Conservation (phyloP, 2,329 filamentous ascomycete genomes). For the Stagonosporopsis rhizophila region DNA sequence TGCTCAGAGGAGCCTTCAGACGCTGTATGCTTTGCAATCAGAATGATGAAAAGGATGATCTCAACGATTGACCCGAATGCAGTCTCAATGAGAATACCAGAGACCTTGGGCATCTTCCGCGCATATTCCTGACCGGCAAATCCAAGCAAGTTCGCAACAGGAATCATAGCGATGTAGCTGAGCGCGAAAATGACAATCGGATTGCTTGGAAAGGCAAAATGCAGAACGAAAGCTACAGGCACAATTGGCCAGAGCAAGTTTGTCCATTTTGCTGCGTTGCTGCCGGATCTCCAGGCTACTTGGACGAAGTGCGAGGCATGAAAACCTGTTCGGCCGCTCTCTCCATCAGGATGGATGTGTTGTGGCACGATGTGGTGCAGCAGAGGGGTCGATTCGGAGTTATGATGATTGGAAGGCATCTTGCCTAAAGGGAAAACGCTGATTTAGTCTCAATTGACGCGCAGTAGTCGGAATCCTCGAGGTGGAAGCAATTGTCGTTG, state of each 20-base stretch:
- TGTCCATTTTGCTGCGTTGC: conserved; percentile 67
- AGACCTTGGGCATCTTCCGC: conserved; percentile 76
- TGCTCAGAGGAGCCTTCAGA: conserved; percentile 52
- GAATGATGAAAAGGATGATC: conserved; percentile 79
- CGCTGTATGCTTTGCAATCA: conserved; percentile 61
- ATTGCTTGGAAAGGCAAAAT: conserved; percentile 60
- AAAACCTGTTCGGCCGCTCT: conserved; percentile 72
- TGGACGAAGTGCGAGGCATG: conserved; percentile 67
- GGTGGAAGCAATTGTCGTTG: background rate
- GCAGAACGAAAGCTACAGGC: conserved; percentile 70
- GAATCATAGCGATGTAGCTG: conserved; percentile 78
- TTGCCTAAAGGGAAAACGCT: background rate
- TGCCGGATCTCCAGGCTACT: conserved; percentile 70
- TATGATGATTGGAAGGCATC: conserved; percentile 29
- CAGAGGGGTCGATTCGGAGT: conserved; percentile 40
- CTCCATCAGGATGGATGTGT: conserved; percentile 61
- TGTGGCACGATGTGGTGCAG: conserved; percentile 39
- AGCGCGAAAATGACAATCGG: conserved; percentile 71
- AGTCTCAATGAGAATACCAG: conserved; percentile 67
- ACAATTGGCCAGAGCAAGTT: conserved; percentile 80
- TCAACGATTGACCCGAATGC: conserved; percentile 76
- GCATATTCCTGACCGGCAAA: conserved; percentile 76
- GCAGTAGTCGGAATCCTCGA: background rate
- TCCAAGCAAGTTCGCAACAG: conserved; percentile 75
- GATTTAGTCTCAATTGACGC: background rate